Percentiles rank a stretch among this genome's conserved stretches.
Evolutionary conservation across 192 early-diverging fungal species (phyloP).

Genomic region (Gamsiella multidivaricata): DNA sequence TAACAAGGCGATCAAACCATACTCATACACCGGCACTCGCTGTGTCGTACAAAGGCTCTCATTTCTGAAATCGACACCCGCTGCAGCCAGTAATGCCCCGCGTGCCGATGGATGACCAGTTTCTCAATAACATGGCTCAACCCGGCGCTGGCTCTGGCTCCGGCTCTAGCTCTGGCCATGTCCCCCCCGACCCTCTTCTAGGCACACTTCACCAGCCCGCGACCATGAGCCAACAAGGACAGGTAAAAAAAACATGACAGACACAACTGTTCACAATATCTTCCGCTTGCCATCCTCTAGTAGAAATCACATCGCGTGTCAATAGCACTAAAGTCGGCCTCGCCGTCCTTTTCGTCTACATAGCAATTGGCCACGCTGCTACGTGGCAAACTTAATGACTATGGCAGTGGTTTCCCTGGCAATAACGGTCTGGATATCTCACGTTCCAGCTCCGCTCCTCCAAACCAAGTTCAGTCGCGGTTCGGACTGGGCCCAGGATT

Average conservation of each 20-base stretch:
- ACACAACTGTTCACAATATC: background rate
- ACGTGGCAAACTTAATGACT: slow-evolving; percentile 63
- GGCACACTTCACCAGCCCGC: slow-evolving; percentile 69
- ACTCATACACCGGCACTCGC: background rate
- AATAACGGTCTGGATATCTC: slow-evolving; percentile 58
- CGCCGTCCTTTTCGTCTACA: background rate
- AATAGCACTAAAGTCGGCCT: background rate
- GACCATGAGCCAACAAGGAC: slow-evolving; percentile 76
- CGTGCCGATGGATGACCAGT: slow-evolving; percentile 55
- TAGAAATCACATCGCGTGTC: background rate
- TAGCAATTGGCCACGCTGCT: slow-evolving; percentile 65
- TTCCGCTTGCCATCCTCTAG: background rate
- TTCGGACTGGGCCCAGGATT: slow-evolving; percentile 58
- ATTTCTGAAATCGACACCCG: background rate
- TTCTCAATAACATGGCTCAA: slow-evolving; percentile 18
- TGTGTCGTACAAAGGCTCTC: background rate
- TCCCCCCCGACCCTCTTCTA: slow-evolving; percentile 19
- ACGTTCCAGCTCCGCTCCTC: slow-evolving; percentile 82
- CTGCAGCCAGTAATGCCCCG: slow-evolving; percentile 34
- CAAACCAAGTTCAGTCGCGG: slow-evolving; percentile 68
- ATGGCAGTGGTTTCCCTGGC: slow-evolving; percentile 39
- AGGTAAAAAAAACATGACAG: slow-evolving; percentile 52
- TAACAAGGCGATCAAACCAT: slow-evolving; percentile 1
- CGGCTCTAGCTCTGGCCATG: slow-evolving; percentile 5
- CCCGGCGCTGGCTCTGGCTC: background rate